Percentiles rank a stretch among this genome's conserved stretches.
phyloP scores from a whole-genome alignment of 306 rosid species.

The Myrica gale region DNA sequence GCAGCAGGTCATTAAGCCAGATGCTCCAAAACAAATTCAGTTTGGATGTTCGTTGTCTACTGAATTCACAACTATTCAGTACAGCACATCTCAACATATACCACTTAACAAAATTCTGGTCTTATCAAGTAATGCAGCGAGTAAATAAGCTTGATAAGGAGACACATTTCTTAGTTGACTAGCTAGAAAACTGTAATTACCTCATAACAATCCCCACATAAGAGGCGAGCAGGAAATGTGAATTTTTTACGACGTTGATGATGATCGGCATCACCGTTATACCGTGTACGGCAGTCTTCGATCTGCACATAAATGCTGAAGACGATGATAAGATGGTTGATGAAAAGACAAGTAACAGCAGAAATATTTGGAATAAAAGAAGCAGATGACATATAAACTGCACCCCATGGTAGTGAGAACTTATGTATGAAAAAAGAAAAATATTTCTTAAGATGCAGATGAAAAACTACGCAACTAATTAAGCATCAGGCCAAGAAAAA shows the following conservation, averaged over 20 bases:
- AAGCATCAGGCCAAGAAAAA: too few species aligned
- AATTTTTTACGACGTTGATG: slow-evolving; percentile 92
- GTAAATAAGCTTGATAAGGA: not conserved
- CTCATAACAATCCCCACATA: slow-evolving; percentile 97
- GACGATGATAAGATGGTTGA: slow-evolving; percentile 24
- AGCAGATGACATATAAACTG: slow-evolving; percentile 19
- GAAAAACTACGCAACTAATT: not conserved
- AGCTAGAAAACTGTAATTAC: slow-evolving; percentile 38
- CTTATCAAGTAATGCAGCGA: slow-evolving; percentile 9
- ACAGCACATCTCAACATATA: not conserved
- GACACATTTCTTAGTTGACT: not conserved
- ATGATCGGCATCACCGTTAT: slow-evolving; percentile 94
- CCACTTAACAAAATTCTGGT: not conserved
- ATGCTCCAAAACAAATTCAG: not conserved
- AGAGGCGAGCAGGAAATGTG: slow-evolving; percentile 88
- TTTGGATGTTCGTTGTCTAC: slow-evolving; percentile 4
- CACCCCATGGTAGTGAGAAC: slow-evolving; percentile 17
- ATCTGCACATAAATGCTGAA: slow-evolving; percentile 49
- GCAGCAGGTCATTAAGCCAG: not conserved
- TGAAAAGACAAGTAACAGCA: slow-evolving; percentile 15
- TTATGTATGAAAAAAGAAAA: slow-evolving; percentile 6
- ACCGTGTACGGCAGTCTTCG: slow-evolving; percentile 94
- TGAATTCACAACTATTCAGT: slow-evolving; percentile 8
- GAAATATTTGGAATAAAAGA: slow-evolving; percentile 25
- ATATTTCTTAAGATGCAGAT: not conserved